Evolutionary conservation across 257 asterid genomes (phyloP), one percentile per base, ranked within the genome.

Genomic region (Penstemon eatonii): DNA sequence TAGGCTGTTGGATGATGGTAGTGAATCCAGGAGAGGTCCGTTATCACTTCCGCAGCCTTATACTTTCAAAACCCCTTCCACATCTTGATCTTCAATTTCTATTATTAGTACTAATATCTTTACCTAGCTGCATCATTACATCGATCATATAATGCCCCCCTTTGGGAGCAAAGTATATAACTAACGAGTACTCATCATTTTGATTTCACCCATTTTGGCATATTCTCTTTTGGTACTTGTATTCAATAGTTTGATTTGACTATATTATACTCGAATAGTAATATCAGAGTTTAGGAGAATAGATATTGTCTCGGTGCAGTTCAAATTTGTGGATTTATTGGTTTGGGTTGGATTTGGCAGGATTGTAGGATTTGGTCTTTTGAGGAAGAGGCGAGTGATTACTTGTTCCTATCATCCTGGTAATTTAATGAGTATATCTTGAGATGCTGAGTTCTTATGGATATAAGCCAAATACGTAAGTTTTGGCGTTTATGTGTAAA

Each of bases 1-100:
- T 59, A 85, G 99, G 87, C 92, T 87, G 59, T 78, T 93, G 95
- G 99, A 90, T 73, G 99, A 93, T 25, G 33, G 33, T 73, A 80
- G 66, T 44, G 96, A 87, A 56, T 71, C 89, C 44, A 86, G 96
- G 84, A 85, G 96, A 90, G 99, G 99, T 90, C 95, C 91, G 83
- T 79, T 90, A 92, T 73, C 81, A 40, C 96, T 92, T 76, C 96
- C 97, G 47, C 91, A 79, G 83, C 81, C 83, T 78, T 81, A 60
- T 65, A 77, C 95, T 37, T 87, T 89, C 79, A 81, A 80, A 60
- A 75, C 76, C 60, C 82, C 81, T 19, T 36, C 54, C 65, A 76
- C 73, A 25, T 76, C 58, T 57, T 82, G 81, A 73, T 66, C 56
- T 53, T 60, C 53, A 65, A 33, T 60, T 52, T 41, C 25, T 47